Conservation (phyloP, 2,329 filamentous ascomycete genomes). For the Talaromyces sp. region DNA sequence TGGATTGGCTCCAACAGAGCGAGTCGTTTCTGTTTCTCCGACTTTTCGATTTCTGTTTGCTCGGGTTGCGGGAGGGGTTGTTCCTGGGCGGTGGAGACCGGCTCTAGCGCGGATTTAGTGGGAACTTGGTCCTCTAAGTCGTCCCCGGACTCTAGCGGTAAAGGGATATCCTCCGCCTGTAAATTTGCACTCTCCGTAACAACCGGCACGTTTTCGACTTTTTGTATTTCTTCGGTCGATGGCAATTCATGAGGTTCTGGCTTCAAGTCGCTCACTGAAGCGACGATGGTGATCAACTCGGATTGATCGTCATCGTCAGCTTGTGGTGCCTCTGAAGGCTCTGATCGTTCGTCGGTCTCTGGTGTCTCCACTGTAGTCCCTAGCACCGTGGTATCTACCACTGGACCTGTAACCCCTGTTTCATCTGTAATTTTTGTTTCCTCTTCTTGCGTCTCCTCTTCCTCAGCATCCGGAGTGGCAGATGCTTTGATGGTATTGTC, state of each 20-base stretch:
- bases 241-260: neutral
- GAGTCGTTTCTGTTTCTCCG: constrained; percentile 36
- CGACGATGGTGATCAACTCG: constrained; percentile 9
- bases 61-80: constrained; percentile 26
- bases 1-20: constrained; percentile 55
- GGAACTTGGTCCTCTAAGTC: constrained; percentile 10
- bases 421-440: neutral
- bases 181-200: neutral
- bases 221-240: neutral
- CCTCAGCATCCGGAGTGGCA: neutral
- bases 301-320: neutral
- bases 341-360: constrained; percentile 4
- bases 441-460: neutral
- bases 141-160: constrained; percentile 14
- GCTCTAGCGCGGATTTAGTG: constrained; percentile 15
- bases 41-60: constrained; percentile 24
- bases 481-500: constrained; percentile 2
- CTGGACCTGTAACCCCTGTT: neutral
- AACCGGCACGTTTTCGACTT: neutral
- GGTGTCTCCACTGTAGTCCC: neutral
- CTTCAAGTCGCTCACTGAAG: neutral
- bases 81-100: constrained; percentile 15
- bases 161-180: constrained; percentile 11
- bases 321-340: neutral
- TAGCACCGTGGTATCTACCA: neutral